Conservation (phyloP, 2,329 filamentous ascomycete species). For the Herpotrichia juniperi region DNA sequence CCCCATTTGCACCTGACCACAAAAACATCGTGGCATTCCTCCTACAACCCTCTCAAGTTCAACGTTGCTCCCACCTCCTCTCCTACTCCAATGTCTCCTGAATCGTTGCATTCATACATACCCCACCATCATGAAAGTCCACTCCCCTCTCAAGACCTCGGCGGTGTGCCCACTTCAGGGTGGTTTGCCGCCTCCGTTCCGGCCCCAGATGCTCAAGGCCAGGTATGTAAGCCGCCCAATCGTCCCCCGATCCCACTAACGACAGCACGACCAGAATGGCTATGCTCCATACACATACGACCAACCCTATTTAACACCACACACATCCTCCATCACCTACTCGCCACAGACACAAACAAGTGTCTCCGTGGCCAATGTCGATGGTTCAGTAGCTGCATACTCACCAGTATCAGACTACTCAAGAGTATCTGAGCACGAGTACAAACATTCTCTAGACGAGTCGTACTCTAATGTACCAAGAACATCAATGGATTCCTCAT, state of each 20-base stretch:
- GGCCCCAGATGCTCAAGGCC: slow-evolving; percentile 31
- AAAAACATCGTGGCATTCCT: slow-evolving; percentile 34
- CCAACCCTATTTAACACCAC: slow-evolving; percentile 39
- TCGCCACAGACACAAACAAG: slow-evolving; percentile 26
- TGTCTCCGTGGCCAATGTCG: slow-evolving; percentile 21
- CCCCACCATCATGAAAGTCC: slow-evolving; percentile 33
- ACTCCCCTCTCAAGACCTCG: slow-evolving; percentile 32
- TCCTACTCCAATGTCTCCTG: slow-evolving; percentile 39
- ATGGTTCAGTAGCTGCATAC: slow-evolving; percentile 28
- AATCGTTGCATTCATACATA: slow-evolving; percentile 37
- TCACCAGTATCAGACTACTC: slow-evolving; percentile 41
- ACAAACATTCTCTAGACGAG: slow-evolving; percentile 24
- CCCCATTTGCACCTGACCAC: slow-evolving; percentile 37
- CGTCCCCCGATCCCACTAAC: slow-evolving; percentile 14
- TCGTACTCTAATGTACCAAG: slow-evolving; percentile 19
- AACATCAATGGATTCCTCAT: slow-evolving; percentile 16
- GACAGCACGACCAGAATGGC: slow-evolving; percentile 18
- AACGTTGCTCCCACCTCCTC: slow-evolving; percentile 30
- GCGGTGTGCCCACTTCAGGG: slow-evolving; percentile 26
- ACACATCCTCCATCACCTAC: slow-evolving; percentile 34
- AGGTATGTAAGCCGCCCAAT: slow-evolving; percentile 32
- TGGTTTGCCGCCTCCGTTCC: slow-evolving; percentile 40
- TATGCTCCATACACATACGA: slow-evolving; percentile 35
- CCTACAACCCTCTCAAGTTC: slow-evolving; percentile 32
- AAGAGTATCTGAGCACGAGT: slow-evolving; percentile 28